Base-by-base conservation (phyloP, 2,329 filamentous ascomycete species). In the Aspergillus jensenii region DNA sequence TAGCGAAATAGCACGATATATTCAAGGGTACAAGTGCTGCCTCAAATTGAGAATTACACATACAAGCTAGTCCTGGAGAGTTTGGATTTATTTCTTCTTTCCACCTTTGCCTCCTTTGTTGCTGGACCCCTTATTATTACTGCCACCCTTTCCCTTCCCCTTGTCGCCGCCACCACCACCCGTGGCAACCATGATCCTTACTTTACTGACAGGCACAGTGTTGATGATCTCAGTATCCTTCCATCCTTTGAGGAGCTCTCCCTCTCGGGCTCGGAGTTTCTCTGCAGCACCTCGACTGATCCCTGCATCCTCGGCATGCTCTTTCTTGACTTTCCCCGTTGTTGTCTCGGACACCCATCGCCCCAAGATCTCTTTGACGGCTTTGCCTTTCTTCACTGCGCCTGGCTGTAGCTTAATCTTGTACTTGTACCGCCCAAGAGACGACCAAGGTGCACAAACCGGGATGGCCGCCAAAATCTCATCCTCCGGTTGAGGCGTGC, bases 371-470 rank as follows among this genome's bases (percentile, higher is more conserved):
- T 98, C 93, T 72, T 90, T 91, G 48, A 96, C 87, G 0, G 92
- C 93, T 73, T 97, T 98, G 9, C 95, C 93, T 78, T 96, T 96
- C 82, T 98, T 99, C 62, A 88, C 83, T 0, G 87, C 77, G 0
- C 95, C 95, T 0, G 95, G 95, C 76, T 98, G 95, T 67, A 99
- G 75, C 79, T 99, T 99, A 54, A 88, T 90, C 75, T 96, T 96
- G 80, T 97, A 98, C 76, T 97, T 97, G 76, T 89, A 90, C 56
- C 84, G 85, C 2, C 76, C 76, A 55, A 88, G 72, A 0, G 85
- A 82, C n/a, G 79, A 77, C 85, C 85, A 88, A 1, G 85, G 85
- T 9, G 85, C 85, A 55, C 84, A 86, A 6, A 88, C 78, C 1
- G 85, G 84, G 49, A 87, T 81, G 0, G 84, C 85, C 45, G 83